These are phyloP conservation scores for Backusella morwellensis DNA, from an alignment of 192 early-diverging fungal species.

Conservation along the genomic window DNA sequence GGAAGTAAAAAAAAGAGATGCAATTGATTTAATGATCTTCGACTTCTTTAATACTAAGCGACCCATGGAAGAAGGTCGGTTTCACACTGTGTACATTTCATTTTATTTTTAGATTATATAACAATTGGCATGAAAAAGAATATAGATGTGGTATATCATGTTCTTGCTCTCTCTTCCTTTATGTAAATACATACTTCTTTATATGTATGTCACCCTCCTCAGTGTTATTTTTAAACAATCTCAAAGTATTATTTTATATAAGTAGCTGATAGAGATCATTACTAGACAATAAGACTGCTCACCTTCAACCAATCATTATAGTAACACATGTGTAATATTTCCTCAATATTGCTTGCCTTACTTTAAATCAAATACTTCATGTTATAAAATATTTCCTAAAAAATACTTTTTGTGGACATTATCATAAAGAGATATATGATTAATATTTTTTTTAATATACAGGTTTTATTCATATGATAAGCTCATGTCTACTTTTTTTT, in stretches of 20 bases:
- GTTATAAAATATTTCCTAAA: background rate
- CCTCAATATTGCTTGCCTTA: background rate
- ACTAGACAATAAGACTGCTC: background rate
- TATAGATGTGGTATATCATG: background rate
- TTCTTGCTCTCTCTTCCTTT: background rate
- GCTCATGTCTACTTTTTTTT: background rate
- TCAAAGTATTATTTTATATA: background rate
- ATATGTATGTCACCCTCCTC: background rate
- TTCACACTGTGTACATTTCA: background rate
- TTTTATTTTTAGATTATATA: conserved; percentile 8
- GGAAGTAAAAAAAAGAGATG: conserved; percentile 12
- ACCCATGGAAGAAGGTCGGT: background rate
- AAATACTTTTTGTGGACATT: background rate
- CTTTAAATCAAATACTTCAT: background rate
- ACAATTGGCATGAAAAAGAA: background rate
- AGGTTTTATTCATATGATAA: conserved; percentile 1
- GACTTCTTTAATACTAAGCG: background rate
- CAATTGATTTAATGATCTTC: background rate
- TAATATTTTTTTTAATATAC: background rate
- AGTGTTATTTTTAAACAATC: background rate
- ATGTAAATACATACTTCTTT: background rate
- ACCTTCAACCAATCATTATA: background rate
- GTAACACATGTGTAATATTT: background rate
- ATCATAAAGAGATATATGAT: background rate
- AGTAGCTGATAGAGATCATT: background rate